Evolutionary conservation across 2,329 filamentous ascomycete genomes (phyloP), one percentile per base, ranked within the genome.

Genomic region (Fusarium tjaetaba): DNA sequence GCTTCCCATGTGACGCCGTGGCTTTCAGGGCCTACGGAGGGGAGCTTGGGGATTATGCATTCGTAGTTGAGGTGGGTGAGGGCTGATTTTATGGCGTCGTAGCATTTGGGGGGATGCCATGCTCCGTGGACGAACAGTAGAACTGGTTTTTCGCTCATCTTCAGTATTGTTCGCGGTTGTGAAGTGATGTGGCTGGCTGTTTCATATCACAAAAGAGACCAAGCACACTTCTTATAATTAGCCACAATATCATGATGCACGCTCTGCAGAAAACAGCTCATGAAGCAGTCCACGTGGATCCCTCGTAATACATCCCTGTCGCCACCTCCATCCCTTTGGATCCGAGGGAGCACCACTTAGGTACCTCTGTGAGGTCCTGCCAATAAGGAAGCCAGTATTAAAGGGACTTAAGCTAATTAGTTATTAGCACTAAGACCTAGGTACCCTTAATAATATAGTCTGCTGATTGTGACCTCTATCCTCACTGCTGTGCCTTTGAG

Each of bases 21-120:
- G 6, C 60, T 61, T 11, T 55, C 51, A 10, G n/a, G 15, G 1
- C 67, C 68, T 45, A 70, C 56, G 0, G 67, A 61, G 0, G 67
- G 67, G 2, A 71, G 16, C 0, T 55, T 59, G 2, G 68, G 68
- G 2, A 70, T 49, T 2, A 53, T 1, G n/a, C 59, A 69, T 16
- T 70, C 52, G 24, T 64, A 70, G 14, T 36, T 46, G 1, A 51
- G n/a, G 1, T 30, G 6, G 2, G 11, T 28, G 4, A 71, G 55
- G 2, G 45, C 67, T 1, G 10, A 7, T 5, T 55, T 61, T 2
- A 71, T 57, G 13, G 41, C n/a, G 10, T 67, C 56, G 36, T 71
- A 71, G 42, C 68, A 71, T 15, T 32, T 49, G 2, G 68, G 67
- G 7, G 68, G 67, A 30, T 71, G 66, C 68, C 68, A 71, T 13